Evolutionary conservation across 2,329 filamentous ascomycete genomes (phyloP), one percentile per base, ranked within the genome.

Genomic region (Huntiella omanensis): DNA sequence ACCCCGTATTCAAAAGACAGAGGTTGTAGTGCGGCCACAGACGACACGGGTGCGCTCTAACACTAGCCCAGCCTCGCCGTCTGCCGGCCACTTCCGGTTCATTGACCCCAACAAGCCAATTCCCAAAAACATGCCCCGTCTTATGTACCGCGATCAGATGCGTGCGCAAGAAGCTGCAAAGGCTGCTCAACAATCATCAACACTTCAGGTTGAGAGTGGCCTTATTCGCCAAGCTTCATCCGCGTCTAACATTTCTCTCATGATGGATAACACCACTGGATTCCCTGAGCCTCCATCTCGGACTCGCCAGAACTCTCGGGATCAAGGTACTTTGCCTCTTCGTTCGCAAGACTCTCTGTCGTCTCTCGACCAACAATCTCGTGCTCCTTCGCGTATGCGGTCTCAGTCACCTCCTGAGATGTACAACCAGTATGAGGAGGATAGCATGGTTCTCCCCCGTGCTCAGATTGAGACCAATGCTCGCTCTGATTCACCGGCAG

Each of bases 21-120:
- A 47, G 22, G 28, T 47, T 16, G 13, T 15, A 11, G 40, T 47
- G 33, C 28, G 22, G 19, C 46, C 46, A 13, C 40, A 36, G 11
- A n/a, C 43, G 13, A 28, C 22, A 28, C 64, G 62, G 4, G 52
- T 59, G 15, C 67, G 73, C 22, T 71, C 73, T 2, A 70, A 72
- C 52, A 76, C 73, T 3, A 70, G 69, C 11, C 71, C 73, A 2
- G 68, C 67, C 11, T 56, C 59, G 15, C 55, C 48, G 5, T 33
- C 48, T n/a, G 45, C 19, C 16, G 44, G 22, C 4, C 44, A 42
- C 4, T 44, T 49, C 37, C 40, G 40, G 13, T 47, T 49, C 19
- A 40, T 49, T 13, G 48, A 47, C 35, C 45, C 48, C 12, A 40
- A 44, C 7, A 47, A 47, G 32, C 48, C 48, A 4, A 33, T 45